A percentile compares a stretch with the other conserved stretches of the same genome.
These are phyloP conservation scores for Magnusiomyces paraingens DNA, from an alignment of 1,139 yeast species.

Conservation along the genomic window DNA sequence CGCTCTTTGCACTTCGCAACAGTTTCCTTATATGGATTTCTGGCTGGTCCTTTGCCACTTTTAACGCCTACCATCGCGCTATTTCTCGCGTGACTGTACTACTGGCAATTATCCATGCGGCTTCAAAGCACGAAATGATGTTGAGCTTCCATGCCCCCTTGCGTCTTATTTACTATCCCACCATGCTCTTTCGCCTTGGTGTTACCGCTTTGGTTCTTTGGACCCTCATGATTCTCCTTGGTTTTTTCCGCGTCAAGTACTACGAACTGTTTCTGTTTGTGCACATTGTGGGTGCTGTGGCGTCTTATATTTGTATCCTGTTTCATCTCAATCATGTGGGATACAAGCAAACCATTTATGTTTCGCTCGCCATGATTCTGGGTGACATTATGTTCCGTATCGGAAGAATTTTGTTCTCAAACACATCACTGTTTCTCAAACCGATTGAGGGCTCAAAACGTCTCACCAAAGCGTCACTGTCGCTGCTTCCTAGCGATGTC, in stretches of 20 bases:
- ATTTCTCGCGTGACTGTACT: constrained; percentile 45
- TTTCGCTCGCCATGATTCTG: constrained; percentile 39
- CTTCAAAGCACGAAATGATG: constrained; percentile 31
- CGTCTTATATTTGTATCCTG: constrained; percentile 43
- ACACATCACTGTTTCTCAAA: constrained; percentile 33
- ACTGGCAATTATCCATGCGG: constrained; percentile 40
- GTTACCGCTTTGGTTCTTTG: constrained; percentile 46
- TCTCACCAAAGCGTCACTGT: constrained; percentile 36
- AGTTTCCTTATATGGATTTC: constrained; percentile 52
- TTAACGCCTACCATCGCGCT: constrained; percentile 56
- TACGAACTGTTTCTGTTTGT: constrained; percentile 44
- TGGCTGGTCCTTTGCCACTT: constrained; percentile 57
- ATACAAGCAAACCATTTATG: constrained; percentile 40
- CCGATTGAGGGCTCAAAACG: constrained; percentile 28
- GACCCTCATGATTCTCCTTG: constrained; percentile 43
- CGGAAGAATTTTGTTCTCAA: constrained; percentile 36
- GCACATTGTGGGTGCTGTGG: constrained; percentile 40
- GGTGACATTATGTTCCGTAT: constrained; percentile 38
- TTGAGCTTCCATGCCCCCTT: constrained; percentile 13
- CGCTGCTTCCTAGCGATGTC: constrained; percentile 29
- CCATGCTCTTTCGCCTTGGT: constrained; percentile 46
- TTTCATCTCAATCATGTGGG: constrained; percentile 45
- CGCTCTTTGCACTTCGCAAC: constrained; percentile 55
- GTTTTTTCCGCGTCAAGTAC: constrained; percentile 41
- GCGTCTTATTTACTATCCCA: constrained; percentile 28